A percentile compares a stretch with the other conserved stretches of the same genome.
These are phyloP conservation scores for Aphanomyces invadans DNA, from an alignment of 352 stramenopile species.

Conservation along the genomic window DNA sequence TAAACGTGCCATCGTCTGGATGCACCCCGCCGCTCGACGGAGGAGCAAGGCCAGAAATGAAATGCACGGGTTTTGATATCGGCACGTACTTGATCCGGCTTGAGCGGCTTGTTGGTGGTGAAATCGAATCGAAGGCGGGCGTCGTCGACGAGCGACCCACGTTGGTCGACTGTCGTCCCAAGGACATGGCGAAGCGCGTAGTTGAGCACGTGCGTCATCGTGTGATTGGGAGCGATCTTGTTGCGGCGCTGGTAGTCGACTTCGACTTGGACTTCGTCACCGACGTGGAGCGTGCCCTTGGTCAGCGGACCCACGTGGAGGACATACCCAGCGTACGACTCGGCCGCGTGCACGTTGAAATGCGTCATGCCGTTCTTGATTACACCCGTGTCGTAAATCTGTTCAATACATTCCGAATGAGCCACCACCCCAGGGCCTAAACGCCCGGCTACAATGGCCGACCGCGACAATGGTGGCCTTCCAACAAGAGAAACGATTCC, in stretches of 20 bases:
- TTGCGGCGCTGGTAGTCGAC: constrained; percentile 93
- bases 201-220: constrained; percentile 99
- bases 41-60: too few relatives aligned
- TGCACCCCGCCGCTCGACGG: too few relatives aligned
- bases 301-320: constrained; percentile 89
- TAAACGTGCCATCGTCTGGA: too few relatives aligned
- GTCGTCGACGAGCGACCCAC: constrained; percentile 94
- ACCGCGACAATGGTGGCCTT: too few relatives aligned
- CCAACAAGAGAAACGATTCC: too few relatives aligned
- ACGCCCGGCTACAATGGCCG: too few relatives aligned
- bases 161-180: constrained; percentile 92
- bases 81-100: constrained; percentile 76
- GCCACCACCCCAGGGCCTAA: too few relatives aligned
- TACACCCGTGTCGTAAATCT: constrained; percentile 88
- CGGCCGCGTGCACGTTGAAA: constrained; percentile 85
- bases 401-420: neutral
- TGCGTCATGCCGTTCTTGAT: constrained; percentile 44
- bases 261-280: constrained; percentile 72
- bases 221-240: constrained; percentile 97
- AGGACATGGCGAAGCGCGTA: constrained; percentile 94
- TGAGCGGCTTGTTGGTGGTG: constrained; percentile 93
- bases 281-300: constrained; percentile 70
- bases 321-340: constrained; percentile 94
- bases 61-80: neutral
- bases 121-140: constrained; percentile 99